Base-by-base conservation (phyloP, 371 early-diverging fungal genomes). In the Mortierella sp. region DNA sequence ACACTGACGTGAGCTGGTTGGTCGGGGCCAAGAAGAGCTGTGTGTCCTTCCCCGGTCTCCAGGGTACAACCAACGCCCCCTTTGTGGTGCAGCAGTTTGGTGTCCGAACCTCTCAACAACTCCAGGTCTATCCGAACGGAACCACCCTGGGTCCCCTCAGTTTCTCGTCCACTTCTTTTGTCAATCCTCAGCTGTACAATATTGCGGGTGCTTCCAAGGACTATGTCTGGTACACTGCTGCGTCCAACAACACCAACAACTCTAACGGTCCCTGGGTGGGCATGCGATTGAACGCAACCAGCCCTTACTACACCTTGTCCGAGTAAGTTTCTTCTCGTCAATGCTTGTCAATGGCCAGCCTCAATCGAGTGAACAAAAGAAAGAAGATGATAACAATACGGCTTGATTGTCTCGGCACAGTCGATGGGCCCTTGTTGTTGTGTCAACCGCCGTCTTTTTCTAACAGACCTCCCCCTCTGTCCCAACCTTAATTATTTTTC, bases 211-310 rank as follows among this genome's bases (percentile, higher is more conserved):
- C 79, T 10, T 73, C 68, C 24, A 75, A 66, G 2, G 9, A 9
- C 13, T 40, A 64, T 13, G 55, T 70, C 40, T 83, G 84, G 84
- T 48, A 63, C 47, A 66, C 73, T 11, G 76, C 68, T n/a, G 53
- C 73, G 31, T 9, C 76, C 13, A 79, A 79, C 58, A 31, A 16
- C 31, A 68, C 75, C n/a, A 47, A 26, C 13, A 1, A 19, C 22
- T 66, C 76, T 11, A 61, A 66, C 14, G 76, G 76, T 10, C 41
- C 73, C n/a, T 83, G 84, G 84, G 67, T 53, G 2, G 76, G 76
- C 34, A 24, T 79, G 19, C 76, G 84, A 4, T 41, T 72, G 66
- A 79, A 76, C 50, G 70, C 65, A n/a, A 74, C 78, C 14, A 37
- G n/a, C 2, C 29, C 55, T 47, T 4, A 34, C 9, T 22, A 41